phyloP scores from a whole-genome alignment of 176 grass and related monocot genomes.

The Aegilops tauschii region DNA sequence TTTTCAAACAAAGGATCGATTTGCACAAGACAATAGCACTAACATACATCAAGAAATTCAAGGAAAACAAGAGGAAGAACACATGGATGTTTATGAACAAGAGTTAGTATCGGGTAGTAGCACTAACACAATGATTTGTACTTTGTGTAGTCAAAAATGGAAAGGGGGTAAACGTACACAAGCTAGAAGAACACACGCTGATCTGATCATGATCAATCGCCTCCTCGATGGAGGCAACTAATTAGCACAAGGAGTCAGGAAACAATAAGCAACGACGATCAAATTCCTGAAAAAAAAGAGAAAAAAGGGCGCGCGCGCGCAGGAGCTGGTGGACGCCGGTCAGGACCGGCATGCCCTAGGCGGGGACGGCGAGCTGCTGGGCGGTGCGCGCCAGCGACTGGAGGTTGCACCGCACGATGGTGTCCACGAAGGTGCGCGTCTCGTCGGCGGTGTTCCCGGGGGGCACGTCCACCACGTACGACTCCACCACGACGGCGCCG shows the following conservation, averaged over 20 bases:
- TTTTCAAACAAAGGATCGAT: neutral
- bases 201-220: slow-evolving; percentile 6
- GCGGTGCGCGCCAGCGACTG: slow-evolving; percentile 70
- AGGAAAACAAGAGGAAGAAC: neutral
- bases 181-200: slow-evolving; percentile 6
- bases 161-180: neutral
- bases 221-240: slow-evolving; percentile 1
- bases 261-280: slow-evolving; percentile 4
- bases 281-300: neutral
- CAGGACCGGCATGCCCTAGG: neutral
- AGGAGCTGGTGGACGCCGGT: slow-evolving; percentile 1
- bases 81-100: slow-evolving; percentile 22
- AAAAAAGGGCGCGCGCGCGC: neutral
- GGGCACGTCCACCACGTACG: slow-evolving; percentile 76
- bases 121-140: slow-evolving; percentile 27
- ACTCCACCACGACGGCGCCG: slow-evolving; percentile 57
- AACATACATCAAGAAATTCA: neutral
- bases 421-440: slow-evolving; percentile 72
- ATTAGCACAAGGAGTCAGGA: slow-evolving; percentile 8
- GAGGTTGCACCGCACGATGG: slow-evolving; percentile 81
- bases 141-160: slow-evolving; percentile 15
- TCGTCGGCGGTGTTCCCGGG: slow-evolving; percentile 69
- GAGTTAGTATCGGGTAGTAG: slow-evolving; percentile 6
- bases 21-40: neutral
- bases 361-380: slow-evolving; percentile 38